These are phyloP conservation scores for Xylariomycetidae sp. DNA, from an alignment of 2,329 filamentous ascomycete genomes.

Conservation along the genomic window DNA sequence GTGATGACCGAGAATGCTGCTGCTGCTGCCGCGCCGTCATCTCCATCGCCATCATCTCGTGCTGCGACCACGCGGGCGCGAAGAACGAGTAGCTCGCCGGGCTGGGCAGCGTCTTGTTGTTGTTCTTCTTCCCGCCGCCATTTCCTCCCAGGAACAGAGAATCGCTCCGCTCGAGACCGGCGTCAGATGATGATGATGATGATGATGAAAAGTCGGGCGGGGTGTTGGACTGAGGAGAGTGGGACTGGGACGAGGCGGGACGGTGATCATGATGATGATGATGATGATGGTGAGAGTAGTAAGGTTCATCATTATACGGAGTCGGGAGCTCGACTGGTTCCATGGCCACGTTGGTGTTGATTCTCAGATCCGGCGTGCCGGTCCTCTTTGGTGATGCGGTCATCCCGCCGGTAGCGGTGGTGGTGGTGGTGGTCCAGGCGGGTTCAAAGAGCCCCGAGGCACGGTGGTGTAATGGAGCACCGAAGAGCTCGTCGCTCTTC, in stretches of 20 bases:
- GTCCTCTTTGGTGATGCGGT: too few relatives aligned
- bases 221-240: too few relatives aligned
- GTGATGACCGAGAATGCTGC: neutral
- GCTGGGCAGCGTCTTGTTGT: neutral
- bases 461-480: neutral
- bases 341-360: slow-evolving; percentile 1
- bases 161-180: slow-evolving; percentile 3
- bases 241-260: neutral
- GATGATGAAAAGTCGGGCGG: too few relatives aligned
- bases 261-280: too few relatives aligned
- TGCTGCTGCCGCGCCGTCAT: neutral
- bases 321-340: neutral
- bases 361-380: neutral
- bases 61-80: slow-evolving; percentile 12
- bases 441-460: slow-evolving; percentile 5
- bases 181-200: too few relatives aligned
- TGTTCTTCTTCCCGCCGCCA: neutral
- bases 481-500: slow-evolving; percentile 8
- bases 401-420: too few relatives aligned
- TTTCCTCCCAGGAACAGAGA: slow-evolving; percentile 11
- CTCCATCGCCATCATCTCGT: neutral
- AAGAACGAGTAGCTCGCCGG: slow-evolving; percentile 14
- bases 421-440: slow-evolving; percentile 2
- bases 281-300: neutral
- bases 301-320: neutral